Percentiles rank a stretch among this genome's conserved stretches.
Evolutionary conservation across 805 yeast genomes (phyloP).

Genomic region (Grigorovia yakushimaensis): DNA sequence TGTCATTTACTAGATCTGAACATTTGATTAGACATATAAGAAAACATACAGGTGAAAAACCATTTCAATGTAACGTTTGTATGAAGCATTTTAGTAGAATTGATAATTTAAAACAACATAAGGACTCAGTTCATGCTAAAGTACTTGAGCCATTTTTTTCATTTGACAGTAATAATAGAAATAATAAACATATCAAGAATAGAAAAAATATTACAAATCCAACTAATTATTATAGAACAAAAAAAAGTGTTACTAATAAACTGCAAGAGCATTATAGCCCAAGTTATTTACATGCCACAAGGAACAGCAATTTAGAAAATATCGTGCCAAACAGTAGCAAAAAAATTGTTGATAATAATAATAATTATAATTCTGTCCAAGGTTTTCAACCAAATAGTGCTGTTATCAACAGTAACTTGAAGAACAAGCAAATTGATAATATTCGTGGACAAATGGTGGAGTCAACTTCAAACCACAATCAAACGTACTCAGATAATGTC

Average conservation of each 20-base stretch:
- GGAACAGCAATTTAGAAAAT: too few species aligned
- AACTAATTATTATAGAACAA: not conserved
- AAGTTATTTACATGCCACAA: too few species aligned
- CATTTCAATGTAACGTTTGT: slow-evolving; percentile 80
- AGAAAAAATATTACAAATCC: not conserved
- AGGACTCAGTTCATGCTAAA: slow-evolving; percentile 66
- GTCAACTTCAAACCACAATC: too few species aligned
- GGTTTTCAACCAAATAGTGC: too few species aligned
- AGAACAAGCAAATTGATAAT: too few species aligned
- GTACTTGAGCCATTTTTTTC: not conserved
- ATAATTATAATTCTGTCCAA: too few species aligned
- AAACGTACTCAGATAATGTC: too few species aligned
- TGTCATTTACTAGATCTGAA: slow-evolving; percentile 86
- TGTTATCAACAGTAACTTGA: too few species aligned
- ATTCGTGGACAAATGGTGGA: too few species aligned
- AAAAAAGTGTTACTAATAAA: not conserved
- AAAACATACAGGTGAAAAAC: slow-evolving; percentile 91
- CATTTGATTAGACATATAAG: slow-evolving; percentile 87
- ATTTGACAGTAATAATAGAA: not conserved
- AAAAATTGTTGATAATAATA: too few species aligned
- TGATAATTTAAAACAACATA: slow-evolving; percentile 85
- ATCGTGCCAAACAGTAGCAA: too few species aligned
- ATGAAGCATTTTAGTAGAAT: slow-evolving; percentile 68
- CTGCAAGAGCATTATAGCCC: not conserved
- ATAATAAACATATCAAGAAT: not conserved